These are phyloP conservation scores for Claviceps purpurea DNA, from an alignment of 2,329 filamentous ascomycete genomes.

Conservation along the genomic window DNA sequence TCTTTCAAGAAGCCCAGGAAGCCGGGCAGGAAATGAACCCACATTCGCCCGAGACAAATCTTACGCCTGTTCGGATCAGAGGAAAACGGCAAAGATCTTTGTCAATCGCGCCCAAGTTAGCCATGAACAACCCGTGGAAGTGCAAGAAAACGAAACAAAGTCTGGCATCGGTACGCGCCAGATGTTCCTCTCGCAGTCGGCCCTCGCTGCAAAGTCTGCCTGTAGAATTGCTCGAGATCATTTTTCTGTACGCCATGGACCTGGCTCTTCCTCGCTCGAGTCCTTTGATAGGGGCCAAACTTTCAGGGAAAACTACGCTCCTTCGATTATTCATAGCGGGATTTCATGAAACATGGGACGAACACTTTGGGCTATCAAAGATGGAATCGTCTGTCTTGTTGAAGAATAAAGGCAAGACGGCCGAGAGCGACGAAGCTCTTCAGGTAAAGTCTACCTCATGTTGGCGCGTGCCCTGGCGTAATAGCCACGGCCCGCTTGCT, in stretches of 20 bases:
- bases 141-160: slow-evolving; percentile 16
- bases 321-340: slow-evolving; percentile 23
- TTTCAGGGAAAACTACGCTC: slow-evolving; percentile 28
- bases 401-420: background rate
- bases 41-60: slow-evolving; percentile 22
- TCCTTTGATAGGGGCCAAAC: slow-evolving; percentile 29
- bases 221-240: slow-evolving; percentile 38
- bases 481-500: background rate
- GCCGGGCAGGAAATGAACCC: background rate
- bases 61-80: slow-evolving; percentile 35
- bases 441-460: slow-evolving; percentile 25
- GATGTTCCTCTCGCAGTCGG: slow-evolving; percentile 13
- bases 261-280: slow-evolving; percentile 32
- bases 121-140: background rate
- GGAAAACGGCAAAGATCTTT: slow-evolving; percentile 27
- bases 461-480: background rate
- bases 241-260: slow-evolving; percentile 37
- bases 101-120: slow-evolving; percentile 6
- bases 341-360: slow-evolving; percentile 25
- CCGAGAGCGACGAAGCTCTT: slow-evolving; percentile 25
- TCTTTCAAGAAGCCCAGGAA: no score
- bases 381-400: background rate
- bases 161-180: slow-evolving; percentile 17
- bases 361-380: slow-evolving; percentile 18
- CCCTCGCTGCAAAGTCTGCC: slow-evolving; percentile 27